Percentiles rank a stretch among this genome's conserved stretches.
These are phyloP conservation scores for Neurospora sp. DNA, from an alignment of 495 filamentous ascomycete genomes.

Conservation along the genomic window DNA sequence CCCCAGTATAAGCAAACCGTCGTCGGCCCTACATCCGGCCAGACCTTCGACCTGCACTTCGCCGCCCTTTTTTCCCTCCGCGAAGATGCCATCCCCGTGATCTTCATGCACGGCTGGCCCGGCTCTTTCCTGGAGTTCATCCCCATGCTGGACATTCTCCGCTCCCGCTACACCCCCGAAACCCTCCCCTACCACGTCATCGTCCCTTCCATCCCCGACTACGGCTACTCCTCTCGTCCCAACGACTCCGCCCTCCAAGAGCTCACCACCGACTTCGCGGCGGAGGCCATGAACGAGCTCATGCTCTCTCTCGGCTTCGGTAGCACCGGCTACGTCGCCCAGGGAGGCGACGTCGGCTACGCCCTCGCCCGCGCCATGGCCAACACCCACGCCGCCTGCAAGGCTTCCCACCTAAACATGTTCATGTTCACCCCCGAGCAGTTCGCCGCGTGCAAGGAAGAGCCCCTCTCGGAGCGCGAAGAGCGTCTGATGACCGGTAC, in stretches of 20 bases:
- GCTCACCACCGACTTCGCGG: slow-evolving; percentile 31
- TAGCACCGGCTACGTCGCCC: slow-evolving; percentile 43
- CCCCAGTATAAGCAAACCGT: slow-evolving; percentile 50
- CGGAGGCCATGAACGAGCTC: slow-evolving; percentile 44
- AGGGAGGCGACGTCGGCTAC: slow-evolving; percentile 60
- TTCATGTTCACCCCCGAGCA: slow-evolving; percentile 11
- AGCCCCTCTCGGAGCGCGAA: slow-evolving; percentile 9
- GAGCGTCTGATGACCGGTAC: slow-evolving; percentile 1
- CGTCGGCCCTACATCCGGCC: slow-evolving; percentile 27
- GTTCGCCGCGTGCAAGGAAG: slow-evolving; percentile 4
- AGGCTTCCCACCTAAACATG: slow-evolving; percentile 30
- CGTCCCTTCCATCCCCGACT: slow-evolving; percentile 56
- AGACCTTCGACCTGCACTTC: slow-evolving; percentile 47
- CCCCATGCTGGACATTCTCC: slow-evolving; percentile 30
- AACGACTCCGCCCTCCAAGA: slow-evolving; percentile 34
- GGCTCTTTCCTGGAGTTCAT: slow-evolving; percentile 50
- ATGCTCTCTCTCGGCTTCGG: slow-evolving; percentile 53
- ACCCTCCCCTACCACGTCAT: slow-evolving; percentile 57
- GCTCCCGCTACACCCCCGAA: slow-evolving; percentile 40
- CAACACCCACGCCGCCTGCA: slow-evolving; percentile 23
- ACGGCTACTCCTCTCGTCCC: slow-evolving; percentile 45
- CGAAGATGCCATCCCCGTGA: slow-evolving; percentile 48
- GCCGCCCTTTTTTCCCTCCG: slow-evolving; percentile 51
- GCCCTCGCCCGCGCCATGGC: slow-evolving; percentile 36
- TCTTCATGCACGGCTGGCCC: slow-evolving; percentile 39